Conservation (phyloP, 148 eudicot genomes). For the Camellia sinensis region DNA sequence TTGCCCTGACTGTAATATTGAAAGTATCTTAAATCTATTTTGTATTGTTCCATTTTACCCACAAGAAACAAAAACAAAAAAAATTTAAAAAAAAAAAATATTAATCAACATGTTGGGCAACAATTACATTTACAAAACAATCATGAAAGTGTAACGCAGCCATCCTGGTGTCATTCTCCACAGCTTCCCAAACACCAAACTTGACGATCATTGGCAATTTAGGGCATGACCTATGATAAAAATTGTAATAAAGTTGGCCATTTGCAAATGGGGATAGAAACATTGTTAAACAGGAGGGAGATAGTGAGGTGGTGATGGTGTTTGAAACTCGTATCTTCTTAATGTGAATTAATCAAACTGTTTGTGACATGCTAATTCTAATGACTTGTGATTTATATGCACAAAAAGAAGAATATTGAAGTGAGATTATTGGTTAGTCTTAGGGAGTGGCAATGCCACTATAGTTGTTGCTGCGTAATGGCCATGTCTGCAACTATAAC, state of each 20-base stretch:
- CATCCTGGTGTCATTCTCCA: conserved; percentile 40
- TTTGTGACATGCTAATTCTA: not conserved
- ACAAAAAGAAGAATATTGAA: not conserved
- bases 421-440: conserved; percentile 17
- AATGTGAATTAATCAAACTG: not conserved
- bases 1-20: too few species aligned
- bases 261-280: not conserved
- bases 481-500: not conserved
- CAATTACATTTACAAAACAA: conserved; percentile 47
- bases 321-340: conserved; percentile 17
- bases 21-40: too few species aligned
- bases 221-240: conserved; percentile 44
- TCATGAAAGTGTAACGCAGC: conserved; percentile 59
- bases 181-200: conserved; percentile 43
- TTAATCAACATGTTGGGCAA: not conserved
- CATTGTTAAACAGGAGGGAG: conserved; percentile 10
- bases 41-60: too few species aligned
- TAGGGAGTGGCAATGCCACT: too few species aligned
- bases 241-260: conserved; percentile 35
- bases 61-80: too few species aligned
- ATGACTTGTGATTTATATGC: conserved; percentile 23
- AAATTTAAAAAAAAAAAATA: too few species aligned
- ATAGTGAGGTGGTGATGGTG: not conserved
- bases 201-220: conserved; percentile 31
- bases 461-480: not conserved